Percentiles rank a stretch among this genome's conserved stretches.
Evolutionary conservation across 1,139 yeast species (phyloP).

Genomic region (Yamadazyma triangularis): DNA sequence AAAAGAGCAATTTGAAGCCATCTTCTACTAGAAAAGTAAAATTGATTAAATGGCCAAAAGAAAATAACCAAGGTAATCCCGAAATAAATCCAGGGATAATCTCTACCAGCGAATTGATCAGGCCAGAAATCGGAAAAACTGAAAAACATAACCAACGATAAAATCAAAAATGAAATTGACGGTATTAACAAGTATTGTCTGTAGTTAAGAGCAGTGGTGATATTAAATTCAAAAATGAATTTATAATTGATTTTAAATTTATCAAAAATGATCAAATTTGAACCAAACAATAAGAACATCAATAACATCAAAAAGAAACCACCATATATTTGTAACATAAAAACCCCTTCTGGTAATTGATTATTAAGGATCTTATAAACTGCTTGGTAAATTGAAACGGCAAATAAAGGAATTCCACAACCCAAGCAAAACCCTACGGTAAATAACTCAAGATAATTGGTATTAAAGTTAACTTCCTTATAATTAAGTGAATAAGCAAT

Average conservation of each 20-base stretch:
- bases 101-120: conserved; percentile 51
- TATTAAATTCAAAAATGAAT: conserved; percentile 86
- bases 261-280: conserved; percentile 73
- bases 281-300: conserved; percentile 57
- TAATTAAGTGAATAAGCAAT: conserved; percentile 40
- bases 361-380: conserved; percentile 34
- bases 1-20: conserved; percentile 75
- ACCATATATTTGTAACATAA: conserved; percentile 82
- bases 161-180: conserved; percentile 49
- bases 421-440: conserved; percentile 67
- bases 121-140: conserved; percentile 74
- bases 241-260: conserved; percentile 76
- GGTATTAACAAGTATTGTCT: conserved; percentile 65
- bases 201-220: conserved; percentile 63
- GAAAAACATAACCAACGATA: conserved; percentile 67
- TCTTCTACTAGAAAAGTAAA: conserved; percentile 52
- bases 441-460: conserved; percentile 45
- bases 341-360: conserved; percentile 49
- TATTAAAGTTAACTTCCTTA: conserved; percentile 22
- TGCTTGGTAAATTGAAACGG: conserved; percentile 50
- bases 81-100: conserved; percentile 79
- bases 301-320: conserved; percentile 72
- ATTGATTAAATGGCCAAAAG: conserved; percentile 61
- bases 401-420: conserved; percentile 58
- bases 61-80: conserved; percentile 47